phyloP scores from a whole-genome alignment of 1,139 yeast genomes.

The Suhomyces wounanorum region DNA sequence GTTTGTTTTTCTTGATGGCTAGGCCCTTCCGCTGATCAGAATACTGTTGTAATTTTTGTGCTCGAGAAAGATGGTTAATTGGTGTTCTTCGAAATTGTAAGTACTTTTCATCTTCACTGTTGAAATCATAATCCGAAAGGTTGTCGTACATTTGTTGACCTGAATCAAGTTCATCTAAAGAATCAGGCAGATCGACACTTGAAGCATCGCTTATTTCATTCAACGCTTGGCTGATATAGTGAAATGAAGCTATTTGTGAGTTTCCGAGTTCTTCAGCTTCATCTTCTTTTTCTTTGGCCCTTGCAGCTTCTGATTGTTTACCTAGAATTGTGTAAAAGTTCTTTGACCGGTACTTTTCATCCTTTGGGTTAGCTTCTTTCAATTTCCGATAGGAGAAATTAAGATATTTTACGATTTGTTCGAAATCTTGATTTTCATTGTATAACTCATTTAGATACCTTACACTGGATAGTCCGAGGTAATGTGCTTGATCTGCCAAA shows the following conservation, averaged over 20 bases:
- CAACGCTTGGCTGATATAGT: constrained; percentile 4
- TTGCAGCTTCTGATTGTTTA: constrained; percentile 20
- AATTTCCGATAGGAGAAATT: constrained; percentile 38
- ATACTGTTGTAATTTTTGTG: neutral
- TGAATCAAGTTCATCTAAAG: neutral
- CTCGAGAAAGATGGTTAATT: neutral
- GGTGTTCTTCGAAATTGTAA: neutral
- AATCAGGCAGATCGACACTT: constrained; percentile 10
- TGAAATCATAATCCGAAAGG: neutral
- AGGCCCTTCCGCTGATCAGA: constrained; percentile 33
- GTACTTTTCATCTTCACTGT: neutral
- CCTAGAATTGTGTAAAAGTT: constrained; percentile 44
- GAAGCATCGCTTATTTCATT: constrained; percentile 6
- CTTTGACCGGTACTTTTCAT: constrained; percentile 42
- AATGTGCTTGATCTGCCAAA: constrained; percentile 50
- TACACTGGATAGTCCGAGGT: constrained; percentile 41
- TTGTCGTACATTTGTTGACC: neutral
- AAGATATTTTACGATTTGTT: constrained; percentile 35
- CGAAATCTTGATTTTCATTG: constrained; percentile 35
- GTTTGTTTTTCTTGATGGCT: constrained; percentile 31
- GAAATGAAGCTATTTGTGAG: constrained; percentile 2
- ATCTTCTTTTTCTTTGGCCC: constrained; percentile 15
- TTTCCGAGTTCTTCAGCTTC: constrained; percentile 4
- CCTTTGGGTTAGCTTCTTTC: constrained; percentile 38
- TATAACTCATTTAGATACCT: constrained; percentile 43